phyloP scores from a whole-genome alignment of 1,284 basidiomycete genomes.

The Marasmius sp. region DNA sequence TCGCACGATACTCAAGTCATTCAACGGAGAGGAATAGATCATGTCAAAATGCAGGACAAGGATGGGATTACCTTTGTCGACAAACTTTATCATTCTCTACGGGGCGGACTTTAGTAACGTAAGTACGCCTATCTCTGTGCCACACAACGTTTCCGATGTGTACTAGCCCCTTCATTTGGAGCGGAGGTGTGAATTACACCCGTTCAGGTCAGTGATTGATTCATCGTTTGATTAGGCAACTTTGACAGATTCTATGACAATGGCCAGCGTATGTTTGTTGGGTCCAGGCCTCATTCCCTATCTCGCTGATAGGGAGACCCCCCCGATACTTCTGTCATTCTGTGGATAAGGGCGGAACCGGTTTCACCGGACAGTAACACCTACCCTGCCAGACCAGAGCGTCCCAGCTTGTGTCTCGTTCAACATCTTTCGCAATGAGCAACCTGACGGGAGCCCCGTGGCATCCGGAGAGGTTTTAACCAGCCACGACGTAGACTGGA shows the following conservation, averaged over 20 bases:
- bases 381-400: constrained; percentile 44
- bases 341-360: constrained; percentile 62
- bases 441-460: constrained; percentile 38
- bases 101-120: constrained; percentile 54
- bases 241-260: constrained; percentile 18
- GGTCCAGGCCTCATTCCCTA: neutral
- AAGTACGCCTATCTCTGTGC: constrained; percentile 10
- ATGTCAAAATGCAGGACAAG: constrained; percentile 38
- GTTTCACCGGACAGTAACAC: constrained; percentile 29
- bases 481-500: constrained; percentile 65
- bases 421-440: constrained; percentile 40
- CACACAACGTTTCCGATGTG: neutral
- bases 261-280: constrained; percentile 33
- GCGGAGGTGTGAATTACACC: constrained; percentile 54
- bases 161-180: constrained; percentile 48
- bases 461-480: constrained; percentile 56
- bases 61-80: constrained; percentile 43
- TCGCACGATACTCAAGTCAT: constrained; percentile 38
- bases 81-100: constrained; percentile 51
- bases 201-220: constrained; percentile 40
- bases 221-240: neutral
- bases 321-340: constrained; percentile 55
- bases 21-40: constrained; percentile 35
- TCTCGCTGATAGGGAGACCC: constrained; percentile 50
- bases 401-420: constrained; percentile 60